Conservation (phyloP, 768 basidiomycete species). For the Clitopilus passeckerianus region DNA sequence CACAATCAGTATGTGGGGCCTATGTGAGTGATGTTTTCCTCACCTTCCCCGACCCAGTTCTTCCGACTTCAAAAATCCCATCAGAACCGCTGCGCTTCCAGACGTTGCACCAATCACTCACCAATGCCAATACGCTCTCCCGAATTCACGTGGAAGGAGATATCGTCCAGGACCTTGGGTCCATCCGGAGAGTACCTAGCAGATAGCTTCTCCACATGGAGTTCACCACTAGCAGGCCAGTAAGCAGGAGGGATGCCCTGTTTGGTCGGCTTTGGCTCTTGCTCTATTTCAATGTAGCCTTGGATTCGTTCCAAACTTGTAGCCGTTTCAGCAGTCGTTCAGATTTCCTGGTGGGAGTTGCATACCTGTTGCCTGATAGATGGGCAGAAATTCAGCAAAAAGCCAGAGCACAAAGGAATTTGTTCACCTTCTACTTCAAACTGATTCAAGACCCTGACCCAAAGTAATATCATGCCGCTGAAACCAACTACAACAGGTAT, state of each 20-base stretch:
- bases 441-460: constrained; percentile 36
- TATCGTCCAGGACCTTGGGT: constrained; percentile 48
- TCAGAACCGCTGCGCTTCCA: background rate
- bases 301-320: constrained; percentile 66
- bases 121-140: constrained; percentile 56
- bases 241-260: constrained; percentile 52
- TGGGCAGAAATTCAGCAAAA: background rate
- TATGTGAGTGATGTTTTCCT: background rate
- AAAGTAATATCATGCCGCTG: constrained; percentile 47
- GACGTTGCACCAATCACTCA: constrained; percentile 7
- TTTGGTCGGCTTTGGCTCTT: constrained; percentile 39
- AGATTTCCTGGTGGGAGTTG: background rate
- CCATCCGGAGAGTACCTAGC: constrained; percentile 51
- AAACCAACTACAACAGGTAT: constrained; percentile 35
- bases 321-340: background rate
- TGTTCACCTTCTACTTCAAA: constrained; percentile 39
- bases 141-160: constrained; percentile 46
- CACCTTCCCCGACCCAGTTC: constrained; percentile 44
- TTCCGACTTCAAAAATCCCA: constrained; percentile 23
- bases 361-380: constrained; percentile 31
- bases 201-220: constrained; percentile 47
- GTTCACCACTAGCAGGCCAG: constrained; percentile 59
- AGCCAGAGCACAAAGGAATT: background rate
- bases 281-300: constrained; percentile 53
- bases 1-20: background rate